Conservation (phyloP, 176 grass and related monocot species). For the Rhynchospora pubera region DNA sequence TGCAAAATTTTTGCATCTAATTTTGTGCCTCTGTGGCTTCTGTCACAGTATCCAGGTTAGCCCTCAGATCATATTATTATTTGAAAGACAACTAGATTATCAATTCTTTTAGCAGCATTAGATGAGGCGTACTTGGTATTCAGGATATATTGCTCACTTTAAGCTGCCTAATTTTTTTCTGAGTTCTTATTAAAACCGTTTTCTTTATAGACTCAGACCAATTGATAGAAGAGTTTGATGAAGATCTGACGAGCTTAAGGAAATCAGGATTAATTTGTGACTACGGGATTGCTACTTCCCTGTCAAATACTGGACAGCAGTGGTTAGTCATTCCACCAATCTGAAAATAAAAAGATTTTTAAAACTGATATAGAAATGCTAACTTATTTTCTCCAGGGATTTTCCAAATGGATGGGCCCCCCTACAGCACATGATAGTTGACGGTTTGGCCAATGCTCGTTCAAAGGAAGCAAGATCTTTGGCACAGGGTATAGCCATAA, state of each 20-base stretch:
- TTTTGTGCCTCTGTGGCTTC: slow-evolving; percentile 72
- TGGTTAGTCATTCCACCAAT: slow-evolving; percentile 43
- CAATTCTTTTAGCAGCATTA: not conserved
- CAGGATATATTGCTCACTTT: not conserved
- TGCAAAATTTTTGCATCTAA: slow-evolving; percentile 69
- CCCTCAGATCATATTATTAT: not conserved
- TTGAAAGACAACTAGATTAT: not conserved
- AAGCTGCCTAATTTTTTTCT: not conserved
- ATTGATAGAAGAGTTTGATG: slow-evolving; percentile 25
- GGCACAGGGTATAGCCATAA: slow-evolving; percentile 65
- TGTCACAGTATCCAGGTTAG: slow-evolving; percentile 49
- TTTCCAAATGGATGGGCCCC: slow-evolving; percentile 95
- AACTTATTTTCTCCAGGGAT: slow-evolving; percentile 48
- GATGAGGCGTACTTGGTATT: not conserved
- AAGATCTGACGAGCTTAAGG: slow-evolving; percentile 44
- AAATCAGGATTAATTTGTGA: slow-evolving; percentile 57
- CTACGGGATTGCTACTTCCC: slow-evolving; percentile 80
- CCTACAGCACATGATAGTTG: slow-evolving; percentile 72
- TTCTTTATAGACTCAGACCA: slow-evolving; percentile 16
- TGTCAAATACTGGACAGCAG: slow-evolving; percentile 67
- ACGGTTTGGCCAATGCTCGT: slow-evolving; percentile 49
- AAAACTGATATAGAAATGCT: not conserved
- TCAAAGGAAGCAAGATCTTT: slow-evolving; percentile 46
- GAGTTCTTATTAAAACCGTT: not conserved
- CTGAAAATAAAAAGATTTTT: not conserved